Evolutionary conservation across 305 asterid species (phyloP), one percentile per base, ranked within the genome.

Genomic region (Rubia tinctorum): DNA sequence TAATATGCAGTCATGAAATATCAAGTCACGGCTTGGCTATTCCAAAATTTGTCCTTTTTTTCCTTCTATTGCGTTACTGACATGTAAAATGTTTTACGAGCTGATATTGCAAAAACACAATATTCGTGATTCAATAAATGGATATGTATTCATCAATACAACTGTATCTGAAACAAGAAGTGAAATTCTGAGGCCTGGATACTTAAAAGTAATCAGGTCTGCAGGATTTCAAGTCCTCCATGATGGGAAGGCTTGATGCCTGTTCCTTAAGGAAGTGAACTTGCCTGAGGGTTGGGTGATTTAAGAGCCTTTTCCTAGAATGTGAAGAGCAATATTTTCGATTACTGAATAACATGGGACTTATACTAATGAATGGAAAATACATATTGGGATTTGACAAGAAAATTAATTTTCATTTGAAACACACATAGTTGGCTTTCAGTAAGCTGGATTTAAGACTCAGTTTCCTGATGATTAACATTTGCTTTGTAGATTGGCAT

Each of bases 401-500:
- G 49, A 59, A 39, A 49, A 43, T 40, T 6, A 30, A 1, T 73
- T 23, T 64, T 30, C 42, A 0, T 51, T 39, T 47, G 15, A 64
- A 73, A 37, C 39, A 73, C 34, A 17, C 12, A 64, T 47, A 47
- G 10, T 37, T 43, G 1, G 39, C 30, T 7, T 27, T 30, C 6
- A 58, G 17, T 10, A 55, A 20, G 27, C 49, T 63, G 40, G 34
- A 43, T 34, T 64, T 72, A n/a, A 34, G 71, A 70, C 61, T 23
- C 44, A 25, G 37, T 18, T 15, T 72, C 60, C 59, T 77, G 77
- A 68, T 59, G 7, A 22, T 49, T 20, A 49, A 40, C 12, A 13
- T 56, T 44, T 65, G 1, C 75, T 71, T 74, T 81, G 81, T 82
- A 95, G 99, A 81, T 84, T 95, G 83, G 96, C 99, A 81, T 90